A percentile compares a stretch with the other conserved stretches of the same genome.
phyloP scores from a whole-genome alignment of 257 asterid species.

The Primulina eburnea region DNA sequence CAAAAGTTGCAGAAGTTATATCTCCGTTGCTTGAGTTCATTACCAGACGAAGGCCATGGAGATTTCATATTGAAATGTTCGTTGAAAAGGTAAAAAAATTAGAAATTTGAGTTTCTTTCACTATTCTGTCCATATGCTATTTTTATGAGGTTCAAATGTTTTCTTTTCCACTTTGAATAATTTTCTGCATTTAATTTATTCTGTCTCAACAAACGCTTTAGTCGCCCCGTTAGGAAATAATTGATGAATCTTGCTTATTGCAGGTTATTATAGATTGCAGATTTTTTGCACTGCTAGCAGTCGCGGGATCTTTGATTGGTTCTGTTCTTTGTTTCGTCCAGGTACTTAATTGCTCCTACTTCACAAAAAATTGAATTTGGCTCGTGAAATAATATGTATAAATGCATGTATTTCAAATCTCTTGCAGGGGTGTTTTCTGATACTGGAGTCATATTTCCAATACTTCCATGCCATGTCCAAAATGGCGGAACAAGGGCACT shows the following conservation, averaged over 20 bases:
- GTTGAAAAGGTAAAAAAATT: conserved; percentile 54
- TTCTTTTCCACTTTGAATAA: background rate
- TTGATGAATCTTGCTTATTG: conserved; percentile 2
- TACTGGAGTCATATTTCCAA: conserved; percentile 51
- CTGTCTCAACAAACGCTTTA: no score
- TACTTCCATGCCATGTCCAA: conserved; percentile 50
- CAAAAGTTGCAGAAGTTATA: conserved; percentile 26
- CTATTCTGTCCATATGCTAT: background rate
- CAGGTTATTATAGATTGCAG: conserved; percentile 83
- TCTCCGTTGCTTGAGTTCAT: conserved; percentile 31
- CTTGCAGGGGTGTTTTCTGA: conserved; percentile 63
- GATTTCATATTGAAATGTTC: conserved; percentile 45
- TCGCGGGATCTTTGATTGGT: conserved; percentile 75
- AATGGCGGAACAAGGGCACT: conserved; percentile 44
- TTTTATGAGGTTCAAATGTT: background rate
- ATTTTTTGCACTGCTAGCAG: conserved; percentile 71
- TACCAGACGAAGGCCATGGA: conserved; percentile 35
- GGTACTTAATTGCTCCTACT: conserved; percentile 33
- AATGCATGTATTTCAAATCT: background rate
- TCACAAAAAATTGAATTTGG: background rate
- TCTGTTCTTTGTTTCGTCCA: conserved; percentile 64
- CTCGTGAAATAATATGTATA: no score
- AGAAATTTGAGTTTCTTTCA: background rate
- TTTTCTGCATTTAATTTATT: no score
- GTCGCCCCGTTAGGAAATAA: background rate